Base-by-base conservation (phyloP, 2,329 filamentous ascomycete species). In the Periglandula ipomoeae region DNA sequence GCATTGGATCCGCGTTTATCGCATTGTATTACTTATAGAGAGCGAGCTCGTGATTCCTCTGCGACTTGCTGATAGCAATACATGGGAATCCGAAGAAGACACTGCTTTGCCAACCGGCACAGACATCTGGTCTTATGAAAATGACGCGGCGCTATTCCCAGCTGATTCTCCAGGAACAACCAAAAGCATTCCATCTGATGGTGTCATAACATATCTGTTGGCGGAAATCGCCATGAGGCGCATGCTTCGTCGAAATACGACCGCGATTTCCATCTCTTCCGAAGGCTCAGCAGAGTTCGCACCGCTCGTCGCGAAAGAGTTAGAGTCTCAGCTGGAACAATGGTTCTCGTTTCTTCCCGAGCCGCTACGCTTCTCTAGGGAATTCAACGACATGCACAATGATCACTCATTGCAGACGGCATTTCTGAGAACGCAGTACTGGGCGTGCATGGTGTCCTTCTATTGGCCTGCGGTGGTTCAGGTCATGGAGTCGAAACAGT, bases 401-500 rank as follows among this genome's bases (percentile, higher is more conserved):
- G 46, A 48, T 23, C 22, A 37, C 26, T 43, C 38, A 11, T 22
- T 48, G 17, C 46, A 48, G 39, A 48, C 39, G 20, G 22, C 46
- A 10, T 48, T 48, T 44, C 22, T 62, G 5, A 56, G 53, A 15
- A 57, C 59, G 8, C 59, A 61, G 49, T 62, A 59, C 42, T 59
- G 56, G 49, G 58, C 53, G 46, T 61, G 57, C 52, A 57, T 55
- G 42, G 49, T 55, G 24, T 55, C 53, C 11, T 62, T 61, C 27
- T 62, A 62, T 53, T 62, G 60, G 60, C 60, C 60, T 5, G 58
- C 60, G 3, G 55, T 59, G 5, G 3, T 81, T 82, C 0, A 76
- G 72, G 46, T 48, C n/a, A 48, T 48, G 46, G 46, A 48, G 11
- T 32, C 46, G 6, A 26, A 44, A 24, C 46, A 34, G 23, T 40